phyloP scores from a whole-genome alignment of 495 filamentous ascomycete species.

The Xylaria nigripes region DNA sequence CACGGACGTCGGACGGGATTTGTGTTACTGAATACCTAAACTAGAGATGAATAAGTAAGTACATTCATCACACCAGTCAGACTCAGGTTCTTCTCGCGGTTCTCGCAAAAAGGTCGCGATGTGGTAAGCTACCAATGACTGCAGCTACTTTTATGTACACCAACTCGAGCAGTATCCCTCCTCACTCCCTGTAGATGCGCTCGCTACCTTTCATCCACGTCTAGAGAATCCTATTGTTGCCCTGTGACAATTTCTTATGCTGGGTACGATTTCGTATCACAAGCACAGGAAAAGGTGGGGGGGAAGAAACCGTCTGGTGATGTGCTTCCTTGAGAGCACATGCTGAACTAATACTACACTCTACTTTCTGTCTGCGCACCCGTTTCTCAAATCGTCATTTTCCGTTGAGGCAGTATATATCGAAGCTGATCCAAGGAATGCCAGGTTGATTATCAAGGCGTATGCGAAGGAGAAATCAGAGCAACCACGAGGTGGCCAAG shows the following conservation, averaged over 20 bases:
- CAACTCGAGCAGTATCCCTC: background rate
- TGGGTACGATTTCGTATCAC: background rate
- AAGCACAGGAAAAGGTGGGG: background rate
- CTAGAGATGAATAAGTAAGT: background rate
- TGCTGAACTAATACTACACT: constrained; percentile 9
- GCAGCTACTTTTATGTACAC: background rate
- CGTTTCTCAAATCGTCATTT: background rate
- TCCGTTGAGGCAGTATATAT: constrained; percentile 8
- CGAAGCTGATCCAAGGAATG: constrained; percentile 5
- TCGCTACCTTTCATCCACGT: no score
- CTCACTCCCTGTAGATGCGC: no score
- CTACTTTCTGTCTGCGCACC: constrained; percentile 1
- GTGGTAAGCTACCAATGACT: background rate
- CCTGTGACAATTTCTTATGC: background rate
- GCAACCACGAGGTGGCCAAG: background rate
- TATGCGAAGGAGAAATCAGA: background rate
- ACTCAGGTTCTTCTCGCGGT: background rate
- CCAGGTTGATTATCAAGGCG: background rate
- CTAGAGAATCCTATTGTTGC: no score
- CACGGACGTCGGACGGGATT: no score
- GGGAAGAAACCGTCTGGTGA: constrained; percentile 1
- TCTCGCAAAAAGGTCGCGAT: background rate
- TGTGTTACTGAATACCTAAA: background rate
- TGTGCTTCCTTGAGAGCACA: background rate
- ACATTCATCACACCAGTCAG: constrained; percentile 5